Percentiles rank a stretch among this genome's conserved stretches.
These are phyloP conservation scores for Leptographium radiaticola DNA, from an alignment of 2,329 filamentous ascomycete genomes.

Conservation along the genomic window DNA sequence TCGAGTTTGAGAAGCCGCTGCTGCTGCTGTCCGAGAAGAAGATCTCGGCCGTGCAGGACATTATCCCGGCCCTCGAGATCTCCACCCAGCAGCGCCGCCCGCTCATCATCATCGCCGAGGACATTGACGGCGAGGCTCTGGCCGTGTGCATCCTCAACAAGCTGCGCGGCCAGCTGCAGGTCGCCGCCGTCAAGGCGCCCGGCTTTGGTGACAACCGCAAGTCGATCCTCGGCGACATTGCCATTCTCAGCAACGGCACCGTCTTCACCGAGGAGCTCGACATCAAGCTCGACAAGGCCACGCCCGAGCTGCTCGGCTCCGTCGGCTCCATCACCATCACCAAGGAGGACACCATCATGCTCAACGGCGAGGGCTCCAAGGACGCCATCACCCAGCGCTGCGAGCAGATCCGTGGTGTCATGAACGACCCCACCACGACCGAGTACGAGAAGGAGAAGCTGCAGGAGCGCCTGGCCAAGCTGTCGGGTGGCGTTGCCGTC, in stretches of 20 bases:
- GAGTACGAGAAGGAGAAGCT: conserved; percentile 99
- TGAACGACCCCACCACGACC: conserved; percentile 82
- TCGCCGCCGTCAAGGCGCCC: conserved; percentile 95
- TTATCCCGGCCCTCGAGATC: conserved; percentile 93
- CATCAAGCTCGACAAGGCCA: conserved; percentile 98
- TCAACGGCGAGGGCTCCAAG: conserved; percentile 95
- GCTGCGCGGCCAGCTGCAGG: conserved; percentile 97
- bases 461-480: conserved; percentile 97
- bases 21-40: conserved; percentile 99
- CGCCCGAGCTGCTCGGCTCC: conserved; percentile 86
- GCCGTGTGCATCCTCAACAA: conserved; percentile 99
- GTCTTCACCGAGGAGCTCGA: conserved; percentile 98
- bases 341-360: conserved; percentile 98
- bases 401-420: conserved; percentile 97
- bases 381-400: conserved; percentile 87
- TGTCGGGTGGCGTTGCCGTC: conserved; percentile 96
- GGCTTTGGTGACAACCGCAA: conserved; percentile 99
- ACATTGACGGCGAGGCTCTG: conserved; percentile 96
- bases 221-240: conserved; percentile 95
- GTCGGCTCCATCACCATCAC: conserved; percentile 99
- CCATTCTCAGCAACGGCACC: conserved; percentile 87
- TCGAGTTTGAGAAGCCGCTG: conserved; percentile 98
- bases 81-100: conserved; percentile 92
- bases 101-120: conserved; percentile 96
- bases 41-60: conserved; percentile 98